These are phyloP conservation scores for Amborella trichopoda DNA, from an alignment of 164 flowering plant genomes.

Conservation along the genomic window DNA sequence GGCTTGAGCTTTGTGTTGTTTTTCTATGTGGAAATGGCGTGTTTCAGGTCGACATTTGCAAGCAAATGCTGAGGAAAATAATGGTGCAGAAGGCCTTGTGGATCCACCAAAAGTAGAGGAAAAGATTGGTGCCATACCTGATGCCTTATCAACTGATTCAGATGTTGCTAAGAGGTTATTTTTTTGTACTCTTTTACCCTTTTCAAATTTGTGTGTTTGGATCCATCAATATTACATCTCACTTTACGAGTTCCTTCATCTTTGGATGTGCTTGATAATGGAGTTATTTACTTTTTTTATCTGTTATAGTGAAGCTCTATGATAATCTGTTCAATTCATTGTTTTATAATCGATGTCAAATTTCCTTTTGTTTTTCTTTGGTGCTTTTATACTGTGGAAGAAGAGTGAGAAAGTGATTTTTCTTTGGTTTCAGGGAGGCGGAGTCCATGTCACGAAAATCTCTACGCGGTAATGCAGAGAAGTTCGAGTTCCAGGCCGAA, in stretches of 20 bases:
- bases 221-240: too few relatives aligned
- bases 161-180: constrained; percentile 80
- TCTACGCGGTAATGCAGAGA: constrained; percentile 76
- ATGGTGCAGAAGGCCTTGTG: constrained; percentile 46
- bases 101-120: constrained; percentile 94
- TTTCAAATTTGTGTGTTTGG: neutral
- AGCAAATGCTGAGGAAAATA: constrained; percentile 60
- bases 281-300: too few relatives aligned
- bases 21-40: neutral
- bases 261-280: too few relatives aligned
- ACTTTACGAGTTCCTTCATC: too few relatives aligned
- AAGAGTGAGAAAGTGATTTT: neutral
- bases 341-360: neutral
- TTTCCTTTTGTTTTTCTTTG: neutral
- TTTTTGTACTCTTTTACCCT: neutral
- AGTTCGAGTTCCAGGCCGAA: constrained; percentile 99
- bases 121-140: constrained; percentile 77
- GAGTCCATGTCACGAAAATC: constrained; percentile 78
- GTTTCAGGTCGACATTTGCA: constrained; percentile 64
- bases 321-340: too few relatives aligned
- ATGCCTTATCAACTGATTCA: constrained; percentile 92
- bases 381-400: too few relatives aligned
- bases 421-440: constrained; percentile 50
- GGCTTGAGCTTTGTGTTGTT: neutral
- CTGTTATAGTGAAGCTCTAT: too few relatives aligned